These are phyloP conservation scores for Trichoderma sp. DNA, from an alignment of 2,329 filamentous ascomycete genomes.

Conservation along the genomic window DNA sequence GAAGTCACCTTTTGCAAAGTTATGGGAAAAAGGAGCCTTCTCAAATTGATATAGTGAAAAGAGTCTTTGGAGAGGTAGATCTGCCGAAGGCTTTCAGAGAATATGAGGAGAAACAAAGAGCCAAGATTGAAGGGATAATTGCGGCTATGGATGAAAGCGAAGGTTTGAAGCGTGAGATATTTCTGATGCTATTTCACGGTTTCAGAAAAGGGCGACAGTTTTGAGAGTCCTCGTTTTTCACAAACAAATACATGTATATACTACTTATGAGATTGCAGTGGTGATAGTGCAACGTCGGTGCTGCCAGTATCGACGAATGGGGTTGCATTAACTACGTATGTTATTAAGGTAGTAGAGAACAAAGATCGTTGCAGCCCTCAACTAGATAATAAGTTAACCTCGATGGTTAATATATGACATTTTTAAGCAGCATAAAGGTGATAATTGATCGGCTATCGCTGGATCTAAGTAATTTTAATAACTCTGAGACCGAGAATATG, in stretches of 20 bases:
- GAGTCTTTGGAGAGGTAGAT: not conserved
- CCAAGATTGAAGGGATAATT: not conserved
- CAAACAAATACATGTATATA: not conserved
- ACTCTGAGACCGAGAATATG: not conserved
- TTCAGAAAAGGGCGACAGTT: not conserved
- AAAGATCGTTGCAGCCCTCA: too few species aligned
- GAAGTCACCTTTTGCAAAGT: not conserved
- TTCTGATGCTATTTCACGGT: not conserved
- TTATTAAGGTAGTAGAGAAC: too few species aligned
- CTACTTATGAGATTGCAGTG: too few species aligned
- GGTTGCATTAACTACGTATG: not conserved
- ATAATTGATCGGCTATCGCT: not conserved
- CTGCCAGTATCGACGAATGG: not conserved
- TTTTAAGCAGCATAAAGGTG: not conserved
- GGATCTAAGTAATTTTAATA: not conserved
- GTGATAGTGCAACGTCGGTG: too few species aligned
- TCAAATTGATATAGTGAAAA: not conserved
- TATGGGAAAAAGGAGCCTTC: not conserved
- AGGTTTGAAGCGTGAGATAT: not conserved
- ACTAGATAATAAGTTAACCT: not conserved
- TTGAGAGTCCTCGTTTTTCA: not conserved
- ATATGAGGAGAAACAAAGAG: not conserved
- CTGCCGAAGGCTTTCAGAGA: not conserved
- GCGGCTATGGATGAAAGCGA: not conserved
- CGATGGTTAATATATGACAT: not conserved